These are phyloP conservation scores for Bertia moriformis DNA, from an alignment of 2,329 filamentous ascomycete species.

Conservation along the genomic window DNA sequence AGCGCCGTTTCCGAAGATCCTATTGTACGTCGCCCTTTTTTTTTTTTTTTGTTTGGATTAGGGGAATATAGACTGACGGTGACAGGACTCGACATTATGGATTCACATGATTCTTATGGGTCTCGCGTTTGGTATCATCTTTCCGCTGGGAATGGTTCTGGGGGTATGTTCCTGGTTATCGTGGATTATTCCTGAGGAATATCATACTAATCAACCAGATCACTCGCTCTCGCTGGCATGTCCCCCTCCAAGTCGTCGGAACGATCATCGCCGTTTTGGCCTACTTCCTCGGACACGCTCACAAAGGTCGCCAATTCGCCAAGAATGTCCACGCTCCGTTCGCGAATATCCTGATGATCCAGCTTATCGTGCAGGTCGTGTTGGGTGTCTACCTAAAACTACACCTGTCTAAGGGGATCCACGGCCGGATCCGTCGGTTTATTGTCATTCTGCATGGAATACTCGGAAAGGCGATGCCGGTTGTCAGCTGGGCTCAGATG, in stretches of 20 bases:
- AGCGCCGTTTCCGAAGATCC: constrained; percentile 57
- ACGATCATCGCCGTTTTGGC: constrained; percentile 65
- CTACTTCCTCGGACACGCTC: constrained; percentile 81
- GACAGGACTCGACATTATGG: constrained; percentile 73
- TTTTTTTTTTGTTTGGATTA: neutral
- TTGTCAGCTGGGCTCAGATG: constrained; percentile 86
- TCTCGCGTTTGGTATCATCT: constrained; percentile 78
- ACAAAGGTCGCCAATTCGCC: constrained; percentile 75
- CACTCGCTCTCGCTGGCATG: constrained; percentile 81
- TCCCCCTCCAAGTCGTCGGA: constrained; percentile 68
- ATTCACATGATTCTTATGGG: constrained; percentile 81
- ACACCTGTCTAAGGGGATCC: constrained; percentile 72
- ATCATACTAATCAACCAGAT: constrained; percentile 38
- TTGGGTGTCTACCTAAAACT: constrained; percentile 79
- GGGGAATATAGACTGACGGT: constrained; percentile 14
- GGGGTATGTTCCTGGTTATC: constrained; percentile 43
- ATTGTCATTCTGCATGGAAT: constrained; percentile 65
- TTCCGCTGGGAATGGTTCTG: constrained; percentile 87
- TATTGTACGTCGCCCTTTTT: constrained; percentile 34
- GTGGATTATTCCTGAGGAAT: constrained; percentile 3
- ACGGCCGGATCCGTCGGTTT: constrained; percentile 60
- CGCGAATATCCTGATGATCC: constrained; percentile 65
- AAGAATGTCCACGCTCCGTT: constrained; percentile 70
- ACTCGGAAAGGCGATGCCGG: constrained; percentile 73
- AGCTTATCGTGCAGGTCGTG: constrained; percentile 62